Conservation (phyloP, 2,329 filamentous ascomycete genomes). For the Botrytis pseudocinerea region DNA sequence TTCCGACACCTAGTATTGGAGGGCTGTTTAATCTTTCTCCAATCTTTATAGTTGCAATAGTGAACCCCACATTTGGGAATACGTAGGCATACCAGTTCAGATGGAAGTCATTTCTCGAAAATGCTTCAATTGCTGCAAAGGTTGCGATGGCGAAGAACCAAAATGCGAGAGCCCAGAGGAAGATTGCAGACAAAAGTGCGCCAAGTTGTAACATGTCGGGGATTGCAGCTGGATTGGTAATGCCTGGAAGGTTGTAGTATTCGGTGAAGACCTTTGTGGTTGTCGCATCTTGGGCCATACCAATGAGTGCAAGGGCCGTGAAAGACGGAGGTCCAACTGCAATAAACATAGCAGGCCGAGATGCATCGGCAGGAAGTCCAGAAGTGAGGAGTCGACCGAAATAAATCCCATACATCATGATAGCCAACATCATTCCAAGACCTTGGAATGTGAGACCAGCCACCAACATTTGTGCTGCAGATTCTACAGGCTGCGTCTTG, state of each 20-base stretch:
- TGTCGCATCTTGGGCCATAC: constrained; percentile 59
- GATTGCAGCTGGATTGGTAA: constrained; percentile 45
- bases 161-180: constrained; percentile 63
- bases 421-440: constrained; percentile 65
- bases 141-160: constrained; percentile 55
- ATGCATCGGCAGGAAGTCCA: constrained; percentile 62
- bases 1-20: constrained; percentile 50
- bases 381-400: constrained; percentile 63
- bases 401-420: constrained; percentile 73
- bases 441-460: constrained; percentile 70
- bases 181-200: constrained; percentile 51
- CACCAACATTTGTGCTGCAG: constrained; percentile 62
- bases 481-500: constrained; percentile 56
- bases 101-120: constrained; percentile 54
- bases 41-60: constrained; percentile 56
- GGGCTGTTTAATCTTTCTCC: constrained; percentile 50
- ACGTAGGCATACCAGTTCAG: constrained; percentile 66
- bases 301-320: constrained; percentile 68
- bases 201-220: constrained; percentile 42
- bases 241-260: constrained; percentile 35
- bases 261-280: constrained; percentile 31
- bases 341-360: constrained; percentile 71
- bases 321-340: constrained; percentile 74
- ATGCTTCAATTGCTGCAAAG: constrained; percentile 42
- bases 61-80: constrained; percentile 62